phyloP scores from a whole-genome alignment of 2,329 filamentous ascomycete species.

The Aspergillus hortae region DNA sequence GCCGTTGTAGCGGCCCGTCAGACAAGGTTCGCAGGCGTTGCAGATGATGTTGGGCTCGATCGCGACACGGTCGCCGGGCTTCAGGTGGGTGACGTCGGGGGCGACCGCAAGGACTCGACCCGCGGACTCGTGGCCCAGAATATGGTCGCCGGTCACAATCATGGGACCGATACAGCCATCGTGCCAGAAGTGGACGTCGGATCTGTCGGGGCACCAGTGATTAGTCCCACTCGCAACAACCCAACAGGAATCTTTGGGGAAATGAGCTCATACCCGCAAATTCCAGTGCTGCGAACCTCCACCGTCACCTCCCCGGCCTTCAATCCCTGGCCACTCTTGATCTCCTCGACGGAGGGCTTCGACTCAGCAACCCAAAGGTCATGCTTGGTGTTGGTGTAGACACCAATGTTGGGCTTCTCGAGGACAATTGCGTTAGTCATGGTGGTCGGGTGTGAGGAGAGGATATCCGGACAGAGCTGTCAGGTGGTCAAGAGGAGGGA shows the following conservation, averaged over 20 bases:
- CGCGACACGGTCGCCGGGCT: constrained; percentile 85
- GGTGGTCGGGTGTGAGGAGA: constrained; percentile 7
- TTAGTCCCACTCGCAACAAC: constrained; percentile 6
- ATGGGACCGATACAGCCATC: constrained; percentile 93
- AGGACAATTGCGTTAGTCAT: constrained; percentile 38
- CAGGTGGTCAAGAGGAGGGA: constrained; percentile 5
- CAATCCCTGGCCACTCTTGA: constrained; percentile 64
- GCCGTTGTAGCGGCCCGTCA: constrained; percentile 92
- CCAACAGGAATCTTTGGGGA: not conserved
- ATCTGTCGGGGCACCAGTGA: constrained; percentile 49
- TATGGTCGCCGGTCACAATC: constrained; percentile 84
- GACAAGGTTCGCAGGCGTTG: constrained; percentile 82
- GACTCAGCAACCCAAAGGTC: constrained; percentile 85
- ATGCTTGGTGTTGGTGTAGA: constrained; percentile 91
- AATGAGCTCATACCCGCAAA: constrained; percentile 69
- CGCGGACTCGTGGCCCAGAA: constrained; percentile 91
- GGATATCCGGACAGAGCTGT: constrained; percentile 2
- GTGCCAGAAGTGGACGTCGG: constrained; percentile 97
- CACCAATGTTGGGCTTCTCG: constrained; percentile 84
- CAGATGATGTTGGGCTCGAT: constrained; percentile 94
- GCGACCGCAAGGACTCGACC: constrained; percentile 68
- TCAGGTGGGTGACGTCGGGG: constrained; percentile 71
- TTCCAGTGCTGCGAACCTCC: constrained; percentile 89
- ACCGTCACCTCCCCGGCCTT: constrained; percentile 82
- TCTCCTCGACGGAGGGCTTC: constrained; percentile 69